Evolutionary conservation across 495 filamentous ascomycete species (phyloP), one percentile per base, ranked within the genome.

Genomic region (Penicillium salamii): DNA sequence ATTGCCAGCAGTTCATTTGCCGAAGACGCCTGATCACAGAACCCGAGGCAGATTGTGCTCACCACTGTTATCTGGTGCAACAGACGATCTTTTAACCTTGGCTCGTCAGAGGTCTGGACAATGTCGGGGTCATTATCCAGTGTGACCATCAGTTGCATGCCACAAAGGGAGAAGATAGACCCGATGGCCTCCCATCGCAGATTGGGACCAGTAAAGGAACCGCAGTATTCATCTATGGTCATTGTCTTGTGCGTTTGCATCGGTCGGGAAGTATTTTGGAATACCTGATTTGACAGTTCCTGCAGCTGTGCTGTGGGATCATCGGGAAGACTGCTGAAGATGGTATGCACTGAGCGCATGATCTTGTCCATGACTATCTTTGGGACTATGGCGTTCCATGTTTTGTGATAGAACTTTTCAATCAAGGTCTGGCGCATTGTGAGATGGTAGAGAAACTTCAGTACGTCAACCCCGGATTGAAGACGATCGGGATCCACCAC

Each of bases 121-220:
- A 75, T 42, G 13, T 66, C 55, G 17, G 63, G 61, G 42, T 78
- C 69, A 23, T 58, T 63, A 12, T 71, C 63, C 24, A 67, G 61
- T 0, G 75, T 67, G 12, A 63, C 66, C 53, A 67, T 54, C 18
- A 71, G 48, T 19, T 72, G 60, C 33, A 74, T 54, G 5, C 73
- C 78, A 44, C 74, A 76, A 32, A 74, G 62, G 6, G 71, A 58
- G n/a, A 81, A 74, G 0, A 85, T 61, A 28, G 78, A 60, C 0
- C 76, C 83, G 3, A 84, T 54, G 3, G 78, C 61, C 59, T 86
- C 83, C 82, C 82, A 87, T 8, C 82, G 77, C 20, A 81, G 59
- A 36, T 76, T 73, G 11, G 58, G 54, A 0, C 79, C 82, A 0
- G 74, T 78, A 28, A 79, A 81, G 3, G 58, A 69, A 12, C 35